Conservation (phyloP, 2,329 filamentous ascomycete genomes). For the Penicillium psychrosexuale region DNA sequence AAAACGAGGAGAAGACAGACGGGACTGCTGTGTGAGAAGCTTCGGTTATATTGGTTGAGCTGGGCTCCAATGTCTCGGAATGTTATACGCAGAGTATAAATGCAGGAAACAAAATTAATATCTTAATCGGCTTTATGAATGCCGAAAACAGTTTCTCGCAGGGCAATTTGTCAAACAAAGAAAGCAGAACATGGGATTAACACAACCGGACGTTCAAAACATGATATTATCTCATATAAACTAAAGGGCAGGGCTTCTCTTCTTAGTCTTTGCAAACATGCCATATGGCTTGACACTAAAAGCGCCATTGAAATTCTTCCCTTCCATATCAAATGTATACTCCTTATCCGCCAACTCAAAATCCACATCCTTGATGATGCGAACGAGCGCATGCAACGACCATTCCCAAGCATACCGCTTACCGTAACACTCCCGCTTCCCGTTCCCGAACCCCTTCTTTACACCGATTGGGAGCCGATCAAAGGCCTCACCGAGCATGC, state of each 20-base stretch:
- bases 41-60: neutral
- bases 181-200: neutral
- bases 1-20: neutral
- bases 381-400: conserved; percentile 58
- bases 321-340: conserved; percentile 27
- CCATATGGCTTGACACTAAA: conserved; percentile 15
- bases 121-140: neutral
- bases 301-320: conserved; percentile 44
- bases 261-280: conserved; percentile 2
- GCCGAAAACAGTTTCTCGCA: neutral
- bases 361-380: conserved; percentile 68
- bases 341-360: conserved; percentile 59
- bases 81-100: neutral
- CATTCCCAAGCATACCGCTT: conserved; percentile 73
- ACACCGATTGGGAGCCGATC: conserved; percentile 59
- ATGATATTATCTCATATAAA: neutral
- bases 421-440: conserved; percentile 68
- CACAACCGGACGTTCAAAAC: neutral
- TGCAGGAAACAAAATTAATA: neutral
- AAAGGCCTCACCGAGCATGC: conserved; percentile 69
- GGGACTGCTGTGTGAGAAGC: neutral
- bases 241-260: neutral
- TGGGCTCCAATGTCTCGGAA: neutral
- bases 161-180: neutral
- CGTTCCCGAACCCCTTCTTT: conserved; percentile 73